A percentile compares a stretch with the other conserved stretches of the same genome.
These are phyloP conservation scores for Brassica nigra DNA, from an alignment of 345 rosid species.

Conservation along the genomic window DNA sequence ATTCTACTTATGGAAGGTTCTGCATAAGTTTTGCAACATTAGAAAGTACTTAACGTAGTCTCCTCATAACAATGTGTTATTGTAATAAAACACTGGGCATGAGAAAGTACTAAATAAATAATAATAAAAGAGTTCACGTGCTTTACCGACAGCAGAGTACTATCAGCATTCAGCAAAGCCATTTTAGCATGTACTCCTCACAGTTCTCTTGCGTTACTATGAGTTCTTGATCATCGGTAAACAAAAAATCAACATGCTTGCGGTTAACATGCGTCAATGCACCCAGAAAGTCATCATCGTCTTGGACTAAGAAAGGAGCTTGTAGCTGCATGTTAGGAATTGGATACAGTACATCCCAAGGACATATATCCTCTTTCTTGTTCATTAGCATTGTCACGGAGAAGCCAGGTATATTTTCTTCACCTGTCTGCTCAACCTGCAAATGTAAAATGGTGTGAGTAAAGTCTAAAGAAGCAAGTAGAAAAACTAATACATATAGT, in stretches of 20 bases:
- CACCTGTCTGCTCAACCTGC: background rate
- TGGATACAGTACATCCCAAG: background rate
- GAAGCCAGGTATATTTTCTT: background rate
- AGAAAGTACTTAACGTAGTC: background rate
- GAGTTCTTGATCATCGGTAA: background rate
- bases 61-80: no score
- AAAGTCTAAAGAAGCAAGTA: background rate
- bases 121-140: background rate
- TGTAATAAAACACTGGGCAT: background rate
- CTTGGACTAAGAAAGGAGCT: background rate
- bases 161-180: background rate
- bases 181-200: background rate
- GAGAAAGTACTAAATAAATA: background rate
- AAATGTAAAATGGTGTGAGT: background rate
- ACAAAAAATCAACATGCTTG: background rate
- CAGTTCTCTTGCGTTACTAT: background rate
- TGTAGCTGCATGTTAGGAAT: background rate
- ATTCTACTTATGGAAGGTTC: background rate
- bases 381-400: background rate
- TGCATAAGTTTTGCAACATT: background rate
- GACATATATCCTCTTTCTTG: background rate
- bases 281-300: background rate
- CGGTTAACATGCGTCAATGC: background rate
- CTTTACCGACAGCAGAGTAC: background rate
- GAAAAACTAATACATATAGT: background rate